These are phyloP conservation scores for Sonneratia alba DNA, from an alignment of 345 rosid species.

Conservation along the genomic window DNA sequence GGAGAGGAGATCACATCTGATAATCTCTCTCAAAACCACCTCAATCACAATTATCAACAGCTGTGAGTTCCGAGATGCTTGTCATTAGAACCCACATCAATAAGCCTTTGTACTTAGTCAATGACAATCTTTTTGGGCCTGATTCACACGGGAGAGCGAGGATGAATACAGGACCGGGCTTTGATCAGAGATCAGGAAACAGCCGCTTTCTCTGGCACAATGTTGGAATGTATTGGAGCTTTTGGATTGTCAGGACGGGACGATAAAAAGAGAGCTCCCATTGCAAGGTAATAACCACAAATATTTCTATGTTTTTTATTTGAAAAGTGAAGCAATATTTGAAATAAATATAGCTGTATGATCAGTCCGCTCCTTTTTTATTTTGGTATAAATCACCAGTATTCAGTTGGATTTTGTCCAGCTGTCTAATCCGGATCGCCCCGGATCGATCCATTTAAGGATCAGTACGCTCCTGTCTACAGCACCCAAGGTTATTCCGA, in stretches of 20 bases:
- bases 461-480: neutral
- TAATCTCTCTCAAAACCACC: neutral
- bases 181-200: neutral
- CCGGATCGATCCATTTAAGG: too few relatives aligned
- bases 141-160: too few relatives aligned
- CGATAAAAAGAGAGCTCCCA: neutral
- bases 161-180: neutral
- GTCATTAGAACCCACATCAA: neutral
- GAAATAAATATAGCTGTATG: neutral
- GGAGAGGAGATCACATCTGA: neutral
- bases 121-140: neutral
- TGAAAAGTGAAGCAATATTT: neutral
- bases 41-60: neutral
- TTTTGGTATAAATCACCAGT: too few relatives aligned
- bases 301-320: neutral
- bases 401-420: too few relatives aligned
- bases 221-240: neutral
- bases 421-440: too few relatives aligned
- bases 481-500: neutral
- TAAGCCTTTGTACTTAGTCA: neutral
- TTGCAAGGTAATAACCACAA: neutral
- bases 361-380: neutral
- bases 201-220: neutral
- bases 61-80: neutral
- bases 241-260: neutral